Conservation (phyloP, 164 flowering plant species). For the Kalanchoe fedtschenkoi region DNA sequence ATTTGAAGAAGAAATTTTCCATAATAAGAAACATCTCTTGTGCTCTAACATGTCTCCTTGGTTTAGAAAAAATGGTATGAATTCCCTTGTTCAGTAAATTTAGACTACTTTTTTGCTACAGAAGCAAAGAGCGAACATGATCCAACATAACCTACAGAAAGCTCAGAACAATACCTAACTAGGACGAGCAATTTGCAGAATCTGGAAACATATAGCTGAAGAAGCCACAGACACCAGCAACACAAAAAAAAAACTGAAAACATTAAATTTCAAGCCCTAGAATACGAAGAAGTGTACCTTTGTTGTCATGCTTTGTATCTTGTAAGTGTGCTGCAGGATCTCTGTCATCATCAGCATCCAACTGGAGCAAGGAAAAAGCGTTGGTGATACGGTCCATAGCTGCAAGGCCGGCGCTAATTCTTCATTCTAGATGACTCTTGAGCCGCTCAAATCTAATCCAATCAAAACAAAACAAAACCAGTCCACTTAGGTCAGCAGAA, state of each 20-base stretch:
- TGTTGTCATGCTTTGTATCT: neutral
- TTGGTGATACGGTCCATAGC: slow-evolving; percentile 31
- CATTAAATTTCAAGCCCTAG: neutral
- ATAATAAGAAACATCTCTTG: no score
- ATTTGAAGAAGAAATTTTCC: no score
- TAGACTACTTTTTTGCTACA: no score
- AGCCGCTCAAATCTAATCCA: neutral
- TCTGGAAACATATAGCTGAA: neutral
- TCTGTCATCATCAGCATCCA: slow-evolving; percentile 31
- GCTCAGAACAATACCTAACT: no score
- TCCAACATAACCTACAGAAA: no score
- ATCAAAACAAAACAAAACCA: no score
- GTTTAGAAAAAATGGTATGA: no score
- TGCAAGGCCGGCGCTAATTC: neutral
- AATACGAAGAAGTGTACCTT: neutral
- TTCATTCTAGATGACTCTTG: neutral
- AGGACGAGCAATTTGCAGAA: no score
- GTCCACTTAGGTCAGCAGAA: neutral
- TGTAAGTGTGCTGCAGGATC: neutral
- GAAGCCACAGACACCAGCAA: neutral
- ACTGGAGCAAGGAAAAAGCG: slow-evolving; percentile 29
- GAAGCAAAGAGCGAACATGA: no score
- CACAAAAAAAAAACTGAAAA: neutral
- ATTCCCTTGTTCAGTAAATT: no score
- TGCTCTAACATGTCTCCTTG: no score